phyloP scores from a whole-genome alignment of 129 eudicot genomes.

The Helianthus tuberosus region DNA sequence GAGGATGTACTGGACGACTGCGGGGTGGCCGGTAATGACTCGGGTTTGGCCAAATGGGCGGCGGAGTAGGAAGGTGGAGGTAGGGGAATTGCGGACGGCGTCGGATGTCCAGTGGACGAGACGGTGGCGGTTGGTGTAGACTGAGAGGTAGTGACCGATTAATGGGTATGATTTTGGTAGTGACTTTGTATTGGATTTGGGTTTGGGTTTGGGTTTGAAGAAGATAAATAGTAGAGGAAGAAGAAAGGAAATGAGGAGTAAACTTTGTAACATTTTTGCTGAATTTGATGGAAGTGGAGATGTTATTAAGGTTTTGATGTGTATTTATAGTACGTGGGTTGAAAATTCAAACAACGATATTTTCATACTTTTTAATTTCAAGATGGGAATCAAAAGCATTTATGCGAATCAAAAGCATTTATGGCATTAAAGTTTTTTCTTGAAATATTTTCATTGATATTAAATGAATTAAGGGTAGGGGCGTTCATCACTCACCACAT shows the following conservation, averaged over 20 bases:
- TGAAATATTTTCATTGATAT: too few species aligned
- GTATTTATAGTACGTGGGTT: background rate
- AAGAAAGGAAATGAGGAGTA: slow-evolving; percentile 29
- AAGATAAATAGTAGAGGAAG: slow-evolving; percentile 25
- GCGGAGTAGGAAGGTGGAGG: slow-evolving; percentile 37
- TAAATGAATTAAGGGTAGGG: too few species aligned
- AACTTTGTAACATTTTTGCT: slow-evolving; percentile 22
- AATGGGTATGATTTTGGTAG: slow-evolving; percentile 50
- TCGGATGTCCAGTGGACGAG: slow-evolving; percentile 49
- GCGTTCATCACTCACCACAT: too few species aligned
- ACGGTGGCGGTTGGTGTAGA: slow-evolving; percentile 39
- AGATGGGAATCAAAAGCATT: too few species aligned
- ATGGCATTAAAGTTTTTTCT: too few species aligned
- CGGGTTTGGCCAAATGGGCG: slow-evolving; percentile 54
- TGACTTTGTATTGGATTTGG: background rate
- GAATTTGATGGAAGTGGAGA: background rate
- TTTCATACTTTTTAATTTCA: too few species aligned
- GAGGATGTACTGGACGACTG: slow-evolving; percentile 59
- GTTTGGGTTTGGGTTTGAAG: background rate
- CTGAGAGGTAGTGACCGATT: slow-evolving; percentile 41
- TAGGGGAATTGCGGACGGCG: slow-evolving; percentile 34
- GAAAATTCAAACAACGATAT: background rate
- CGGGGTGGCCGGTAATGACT: slow-evolving; percentile 58
- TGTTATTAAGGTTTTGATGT: background rate
- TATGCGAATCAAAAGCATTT: too few species aligned